Evolutionary conservation across 495 filamentous ascomycete species (phyloP), one percentile per base, ranked within the genome.

Genomic region (Penicillium subrubescens): DNA sequence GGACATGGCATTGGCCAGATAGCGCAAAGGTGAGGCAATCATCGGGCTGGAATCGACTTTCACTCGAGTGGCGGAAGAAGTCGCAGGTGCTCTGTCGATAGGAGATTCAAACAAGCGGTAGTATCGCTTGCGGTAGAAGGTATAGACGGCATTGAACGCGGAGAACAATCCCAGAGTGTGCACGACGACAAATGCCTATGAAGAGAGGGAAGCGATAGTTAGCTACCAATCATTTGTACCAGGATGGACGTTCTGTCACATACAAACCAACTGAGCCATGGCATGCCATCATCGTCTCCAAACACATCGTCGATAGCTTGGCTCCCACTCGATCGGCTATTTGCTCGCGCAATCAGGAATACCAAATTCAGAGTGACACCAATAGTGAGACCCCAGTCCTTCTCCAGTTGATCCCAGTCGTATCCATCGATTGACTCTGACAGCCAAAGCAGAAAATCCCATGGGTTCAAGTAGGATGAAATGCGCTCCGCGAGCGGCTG

Each of bases 81-180:
- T 98, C 43, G 84, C 82, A 4, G 91, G 94, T 3, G 82, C 71
- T 44, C 79, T 75, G 64, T 96, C 91, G 59, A 97, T 87, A 8
- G 90, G 84, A 57, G 84, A 85, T 75, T 98, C 94, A 75, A 98
- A 99, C 44, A 99, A 81, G 68, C 95, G 89, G 79, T 99, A 99
- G 65, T 89, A 88, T 48, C 93, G 88, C 70, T 89, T 91, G 56
- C 91, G 89, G 53, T 84, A 82, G 79, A 97, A 92, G 43, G 94
- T 92, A 76, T 94, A 96, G 71, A 87, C 78, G 2, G 92, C 88
- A 78, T 98, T 99, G 14, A 84, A 67, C 23, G 82, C 73, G 44
- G 92, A 92, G 59, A 91, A 76, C 52, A 83, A 57, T 1, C 84
- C 83, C 11, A 96, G 81, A n/a, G 84, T 67, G 74, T 89, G 87